Percentiles rank a stretch among this genome's conserved stretches.
Conservation (phyloP, 495 filamentous ascomycete species). For the Neurospora terricola region DNA sequence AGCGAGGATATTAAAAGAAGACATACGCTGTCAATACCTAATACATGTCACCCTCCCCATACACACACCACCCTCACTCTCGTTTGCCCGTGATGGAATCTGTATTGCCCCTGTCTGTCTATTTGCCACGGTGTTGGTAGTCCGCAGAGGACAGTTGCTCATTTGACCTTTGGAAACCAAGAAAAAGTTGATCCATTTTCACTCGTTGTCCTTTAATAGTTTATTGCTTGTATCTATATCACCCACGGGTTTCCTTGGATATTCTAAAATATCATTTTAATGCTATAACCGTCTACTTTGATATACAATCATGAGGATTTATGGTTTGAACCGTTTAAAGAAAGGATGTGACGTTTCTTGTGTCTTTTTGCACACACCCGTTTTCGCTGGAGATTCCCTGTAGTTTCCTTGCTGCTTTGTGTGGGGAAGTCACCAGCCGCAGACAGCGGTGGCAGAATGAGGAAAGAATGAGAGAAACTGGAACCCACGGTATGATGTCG, state of each 20-base stretch:
- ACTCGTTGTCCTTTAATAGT: background rate
- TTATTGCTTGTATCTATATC: background rate
- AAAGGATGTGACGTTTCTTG: background rate
- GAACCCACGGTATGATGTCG: background rate
- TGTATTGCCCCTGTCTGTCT: background rate
- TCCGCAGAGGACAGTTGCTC: background rate
- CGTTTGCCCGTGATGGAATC: background rate
- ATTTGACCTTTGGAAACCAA: background rate
- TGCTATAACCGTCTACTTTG: background rate
- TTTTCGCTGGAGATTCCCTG: background rate
- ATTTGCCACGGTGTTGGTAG: background rate
- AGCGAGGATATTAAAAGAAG: slow-evolving; percentile 2
- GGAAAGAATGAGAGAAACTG: background rate
- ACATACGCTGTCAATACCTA: slow-evolving; percentile 11
- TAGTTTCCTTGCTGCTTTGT: background rate
- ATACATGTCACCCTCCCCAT: slow-evolving; percentile 5
- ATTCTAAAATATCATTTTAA: background rate
- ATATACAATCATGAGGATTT: background rate
- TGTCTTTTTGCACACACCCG: background rate
- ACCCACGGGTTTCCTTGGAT: background rate
- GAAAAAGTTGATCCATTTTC: background rate
- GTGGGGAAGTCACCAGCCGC: background rate
- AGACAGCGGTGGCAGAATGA: background rate
- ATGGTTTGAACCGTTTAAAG: background rate
- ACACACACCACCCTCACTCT: background rate